Percentiles rank a stretch among this genome's conserved stretches.
These are phyloP conservation scores for Pleurotus salmoneostramineus DNA, from an alignment of 768 basidiomycete species.

Conservation along the genomic window DNA sequence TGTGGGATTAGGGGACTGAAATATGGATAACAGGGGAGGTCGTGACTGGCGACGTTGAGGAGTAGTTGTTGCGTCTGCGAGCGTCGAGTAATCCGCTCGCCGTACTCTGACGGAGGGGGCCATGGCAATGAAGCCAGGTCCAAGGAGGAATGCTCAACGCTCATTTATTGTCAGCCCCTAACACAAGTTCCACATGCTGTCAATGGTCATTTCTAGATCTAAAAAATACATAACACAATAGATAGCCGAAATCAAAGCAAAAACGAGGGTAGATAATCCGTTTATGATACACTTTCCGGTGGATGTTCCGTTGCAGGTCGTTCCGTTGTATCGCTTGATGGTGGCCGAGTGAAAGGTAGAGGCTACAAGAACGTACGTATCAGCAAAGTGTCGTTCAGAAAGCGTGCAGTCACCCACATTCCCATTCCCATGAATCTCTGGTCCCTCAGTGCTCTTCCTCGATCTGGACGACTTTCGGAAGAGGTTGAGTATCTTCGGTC, in stretches of 20 bases:
- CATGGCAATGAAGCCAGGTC: neutral
- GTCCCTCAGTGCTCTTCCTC: constrained; percentile 1
- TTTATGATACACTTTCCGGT: neutral
- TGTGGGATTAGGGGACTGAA: constrained; percentile 8
- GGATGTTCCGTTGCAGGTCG: neutral
- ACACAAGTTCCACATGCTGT: too few species aligned
- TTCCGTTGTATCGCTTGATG: neutral
- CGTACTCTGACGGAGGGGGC: constrained; percentile 52
- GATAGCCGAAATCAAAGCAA: neutral
- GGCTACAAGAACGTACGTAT: too few species aligned
- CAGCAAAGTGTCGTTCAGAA: too few species aligned
- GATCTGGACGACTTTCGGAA: constrained; percentile 14
- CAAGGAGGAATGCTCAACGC: too few species aligned
- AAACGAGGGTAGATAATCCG: neutral
- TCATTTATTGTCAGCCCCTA: too few species aligned
- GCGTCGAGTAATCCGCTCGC: constrained; percentile 25
- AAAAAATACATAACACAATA: neutral
- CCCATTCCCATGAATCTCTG: neutral
- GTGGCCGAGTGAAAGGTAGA: neutral
- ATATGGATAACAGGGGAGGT: constrained; percentile 11
- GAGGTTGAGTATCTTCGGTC: constrained; percentile 18
- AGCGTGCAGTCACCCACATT: too few species aligned
- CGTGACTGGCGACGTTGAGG: neutral
- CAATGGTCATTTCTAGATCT: too few species aligned
- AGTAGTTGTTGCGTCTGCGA: constrained; percentile 13